Conservation (phyloP, 371 early-diverging fungal species). For the Dipsacomyces acuminosporus region DNA sequence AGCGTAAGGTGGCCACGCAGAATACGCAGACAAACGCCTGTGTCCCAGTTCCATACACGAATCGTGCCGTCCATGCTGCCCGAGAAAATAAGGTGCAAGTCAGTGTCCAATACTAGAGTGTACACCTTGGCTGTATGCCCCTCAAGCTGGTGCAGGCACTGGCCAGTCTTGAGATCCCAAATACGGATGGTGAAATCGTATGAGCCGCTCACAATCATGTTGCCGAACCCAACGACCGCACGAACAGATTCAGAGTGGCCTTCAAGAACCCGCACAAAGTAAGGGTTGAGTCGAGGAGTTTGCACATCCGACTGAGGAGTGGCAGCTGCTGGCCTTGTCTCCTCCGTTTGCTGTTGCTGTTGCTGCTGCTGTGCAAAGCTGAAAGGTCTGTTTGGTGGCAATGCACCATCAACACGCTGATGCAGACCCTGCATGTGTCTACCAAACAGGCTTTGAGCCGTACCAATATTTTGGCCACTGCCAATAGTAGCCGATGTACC, state of each 20-base stretch:
- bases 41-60: slow-evolving; percentile 90
- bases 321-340: not conserved
- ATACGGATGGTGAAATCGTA: slow-evolving; percentile 93
- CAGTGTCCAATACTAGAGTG: slow-evolving; percentile 82
- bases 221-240: slow-evolving; percentile 86
- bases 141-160: slow-evolving; percentile 59
- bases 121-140: slow-evolving; percentile 94
- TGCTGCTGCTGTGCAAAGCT: not conserved
- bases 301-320: not conserved
- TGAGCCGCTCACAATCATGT: slow-evolving; percentile 86
- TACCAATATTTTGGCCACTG: too few species aligned
- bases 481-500: too few species aligned
- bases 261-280: slow-evolving; percentile 63
- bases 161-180: slow-evolving; percentile 82
- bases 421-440: not conserved
- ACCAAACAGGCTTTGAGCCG: not conserved
- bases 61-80: slow-evolving; percentile 97
- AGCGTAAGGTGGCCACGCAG: slow-evolving; percentile 85
- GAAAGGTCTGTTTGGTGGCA: not conserved
- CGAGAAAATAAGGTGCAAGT: slow-evolving; percentile 77
- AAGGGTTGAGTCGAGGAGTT: slow-evolving; percentile 46
- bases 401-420: not conserved
- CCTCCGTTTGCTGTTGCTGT: not conserved
- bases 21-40: slow-evolving; percentile 71
- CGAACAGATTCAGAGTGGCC: slow-evolving; percentile 94